Evolutionary conservation across 371 early-diverging fungal species (phyloP).

Genomic region (Zopfochytrium polystomum): DNA sequence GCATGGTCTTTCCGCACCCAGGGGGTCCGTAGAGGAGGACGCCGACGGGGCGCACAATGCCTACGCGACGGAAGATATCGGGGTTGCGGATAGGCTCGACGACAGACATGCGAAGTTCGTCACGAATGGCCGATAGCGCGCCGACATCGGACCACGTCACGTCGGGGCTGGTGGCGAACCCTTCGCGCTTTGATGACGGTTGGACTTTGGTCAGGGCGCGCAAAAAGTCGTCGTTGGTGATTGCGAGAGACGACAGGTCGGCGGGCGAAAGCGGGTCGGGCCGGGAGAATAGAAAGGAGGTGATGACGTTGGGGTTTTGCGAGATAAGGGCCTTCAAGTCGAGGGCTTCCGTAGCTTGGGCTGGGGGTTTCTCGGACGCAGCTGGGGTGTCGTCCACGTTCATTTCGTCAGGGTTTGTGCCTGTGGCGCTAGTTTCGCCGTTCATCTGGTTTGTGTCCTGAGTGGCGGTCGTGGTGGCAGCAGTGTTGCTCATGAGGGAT

Average conservation of each 20-base stretch:
- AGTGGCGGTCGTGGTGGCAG: conserved; percentile 36
- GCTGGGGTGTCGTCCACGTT: conserved; percentile 50
- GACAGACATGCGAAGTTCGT: conserved; percentile 93
- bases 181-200: conserved; percentile 97
- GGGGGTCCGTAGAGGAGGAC: conserved; percentile 98
- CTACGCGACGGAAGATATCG: conserved; percentile 85
- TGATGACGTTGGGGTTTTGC: conserved; percentile 2
- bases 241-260: conserved; percentile 81
- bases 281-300: conserved; percentile 14
- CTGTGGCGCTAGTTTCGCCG: conserved; percentile 31
- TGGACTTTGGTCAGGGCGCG: conserved; percentile 90
- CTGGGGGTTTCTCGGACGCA: neutral
- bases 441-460: conserved; percentile 24
- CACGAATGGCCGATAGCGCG: conserved; percentile 79
- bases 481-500: conserved; percentile 55
- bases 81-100: conserved; percentile 95
- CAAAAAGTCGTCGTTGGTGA: conserved; percentile 84
- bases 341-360: neutral
- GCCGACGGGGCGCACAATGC: conserved; percentile 92
- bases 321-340: neutral
- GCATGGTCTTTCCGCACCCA: too few species aligned
- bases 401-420: conserved; percentile 46
- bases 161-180: conserved; percentile 96
- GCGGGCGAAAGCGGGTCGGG: conserved; percentile 64
- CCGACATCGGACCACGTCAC: conserved; percentile 96